Conservation (phyloP, 129 eudicot genomes). For the Lactuca saligna region DNA sequence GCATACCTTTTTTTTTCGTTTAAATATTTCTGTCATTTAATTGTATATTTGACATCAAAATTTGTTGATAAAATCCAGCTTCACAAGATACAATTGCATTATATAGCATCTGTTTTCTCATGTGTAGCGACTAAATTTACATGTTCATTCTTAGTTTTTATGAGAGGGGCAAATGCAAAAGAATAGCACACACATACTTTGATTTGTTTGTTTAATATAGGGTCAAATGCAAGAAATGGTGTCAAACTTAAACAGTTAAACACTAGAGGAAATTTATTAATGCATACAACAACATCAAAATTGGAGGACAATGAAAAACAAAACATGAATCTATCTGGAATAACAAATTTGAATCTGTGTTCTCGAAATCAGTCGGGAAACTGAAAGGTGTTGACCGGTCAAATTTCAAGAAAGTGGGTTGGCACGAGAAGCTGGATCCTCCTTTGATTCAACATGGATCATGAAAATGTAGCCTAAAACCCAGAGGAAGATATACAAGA, state of each 20-base stretch:
- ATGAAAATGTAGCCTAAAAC: constrained; percentile 74
- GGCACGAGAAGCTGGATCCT: constrained; percentile 83
- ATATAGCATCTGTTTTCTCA: constrained; percentile 3
- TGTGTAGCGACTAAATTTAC: neutral
- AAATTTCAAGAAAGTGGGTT: constrained; percentile 56
- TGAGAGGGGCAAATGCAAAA: neutral
- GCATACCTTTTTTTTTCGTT: neutral
- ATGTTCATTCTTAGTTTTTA: neutral
- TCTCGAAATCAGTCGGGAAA: neutral
- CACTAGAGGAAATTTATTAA: neutral
- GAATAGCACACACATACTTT: neutral
- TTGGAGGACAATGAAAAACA: neutral
- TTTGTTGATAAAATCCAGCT: constrained; percentile 9
- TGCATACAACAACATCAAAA: constrained; percentile 19
- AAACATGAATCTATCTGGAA: constrained; percentile 12
- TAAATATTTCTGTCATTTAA: constrained; percentile 14
- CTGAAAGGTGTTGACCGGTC: neutral
- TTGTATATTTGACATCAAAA: constrained; percentile 21
- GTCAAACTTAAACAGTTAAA: constrained; percentile 2
- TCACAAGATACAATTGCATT: constrained; percentile 18
- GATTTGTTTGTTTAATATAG: neutral
- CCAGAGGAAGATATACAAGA: constrained; percentile 75
- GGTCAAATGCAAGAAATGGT: neutral
- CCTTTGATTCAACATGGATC: constrained; percentile 71
- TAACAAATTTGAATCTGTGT: constrained; percentile 4